Evolutionary conservation across 164 flowering plant genomes (phyloP), one percentile per base, ranked within the genome.

Genomic region (Dillenia suffruticosa): DNA sequence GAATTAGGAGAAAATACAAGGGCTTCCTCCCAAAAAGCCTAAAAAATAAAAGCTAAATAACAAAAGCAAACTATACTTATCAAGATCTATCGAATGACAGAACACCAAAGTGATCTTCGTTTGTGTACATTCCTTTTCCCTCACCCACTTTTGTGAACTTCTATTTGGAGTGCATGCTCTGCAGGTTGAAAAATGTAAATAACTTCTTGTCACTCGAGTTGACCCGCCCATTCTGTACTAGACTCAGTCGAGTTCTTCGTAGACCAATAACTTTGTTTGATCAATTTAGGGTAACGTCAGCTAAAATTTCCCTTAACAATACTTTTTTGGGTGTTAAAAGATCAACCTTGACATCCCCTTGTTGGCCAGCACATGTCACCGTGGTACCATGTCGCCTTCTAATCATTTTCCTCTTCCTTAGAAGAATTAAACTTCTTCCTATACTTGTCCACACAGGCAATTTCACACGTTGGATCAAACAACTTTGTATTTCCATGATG

Each of bases 261-360:
- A n/a, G 40, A 32, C 6, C 40, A 5, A 48, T 5, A 19, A 52
- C 10, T 15, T 19, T 3, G 55, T 52, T 32, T 32, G 40, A 5
- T 52, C 55, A 52, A 9, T 8, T 52, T 9, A 13, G 55, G 55
- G 24, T 8, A n/a, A 22, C 16, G 13, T 77, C 84, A 9, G 77
- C 73, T 57, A 80, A 66, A 24, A 80, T 63, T 59, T 81, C 79
- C 63, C 69, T 68, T 51, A 73, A 12, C 66, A 70, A 51, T 62
- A 74, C 11, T 67, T 61, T 63, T 56, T 68, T 58, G 10, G 40
- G 40, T 32, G 40, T 32, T 32, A 32, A 32, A 44, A 58, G 43
- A 24, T 64, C 63, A 45, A 45, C 46, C 8, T 26, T 47, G 2
- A 44, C 52, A 19, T 62, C 62, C 16, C 10, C 70, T 14, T 59